These are phyloP conservation scores for Aspergillus aculeatus DNA, from an alignment of 2,329 filamentous ascomycete species.

Conservation along the genomic window DNA sequence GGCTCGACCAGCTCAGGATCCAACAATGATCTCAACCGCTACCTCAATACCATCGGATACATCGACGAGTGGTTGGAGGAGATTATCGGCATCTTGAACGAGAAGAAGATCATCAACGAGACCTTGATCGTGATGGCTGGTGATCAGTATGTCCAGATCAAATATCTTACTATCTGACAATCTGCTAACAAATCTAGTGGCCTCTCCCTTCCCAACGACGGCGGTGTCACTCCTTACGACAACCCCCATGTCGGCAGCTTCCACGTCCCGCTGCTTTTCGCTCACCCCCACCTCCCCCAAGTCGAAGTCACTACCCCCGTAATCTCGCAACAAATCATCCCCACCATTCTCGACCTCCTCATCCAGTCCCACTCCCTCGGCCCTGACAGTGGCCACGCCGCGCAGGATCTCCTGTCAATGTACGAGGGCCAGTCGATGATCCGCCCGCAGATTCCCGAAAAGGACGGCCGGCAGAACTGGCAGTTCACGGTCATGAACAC, in stretches of 20 bases:
- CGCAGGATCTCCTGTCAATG: constrained; percentile 27
- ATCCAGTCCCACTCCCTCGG: constrained; percentile 32
- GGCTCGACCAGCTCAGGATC: constrained; percentile 17
- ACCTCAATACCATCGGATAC: constrained; percentile 26
- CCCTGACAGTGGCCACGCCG: constrained; percentile 19
- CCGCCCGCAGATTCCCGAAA: constrained; percentile 24
- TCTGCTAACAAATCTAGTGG: constrained; percentile 20
- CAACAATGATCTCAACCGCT: constrained; percentile 12
- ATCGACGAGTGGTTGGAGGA: constrained; percentile 33
- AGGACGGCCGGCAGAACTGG: constrained; percentile 28
- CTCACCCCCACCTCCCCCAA: constrained; percentile 32
- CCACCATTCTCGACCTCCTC: constrained; percentile 33
- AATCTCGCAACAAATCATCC: constrained; percentile 32
- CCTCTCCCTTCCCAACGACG: constrained; percentile 37
- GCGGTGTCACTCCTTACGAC: constrained; percentile 34
- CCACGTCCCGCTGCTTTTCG: constrained; percentile 34
- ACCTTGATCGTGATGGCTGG: constrained; percentile 36
- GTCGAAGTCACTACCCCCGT: constrained; percentile 30
- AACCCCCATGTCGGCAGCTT: constrained; percentile 35
- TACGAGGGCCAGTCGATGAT: constrained; percentile 37
- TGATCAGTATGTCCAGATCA: constrained; percentile 28
- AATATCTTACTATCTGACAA: neutral
- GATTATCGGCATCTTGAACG: constrained; percentile 31
- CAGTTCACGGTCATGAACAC: constrained; percentile 39
- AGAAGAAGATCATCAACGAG: constrained; percentile 33